phyloP scores from a whole-genome alignment of 352 stramenopile genomes.

The Elongisporangium undulatum region DNA sequence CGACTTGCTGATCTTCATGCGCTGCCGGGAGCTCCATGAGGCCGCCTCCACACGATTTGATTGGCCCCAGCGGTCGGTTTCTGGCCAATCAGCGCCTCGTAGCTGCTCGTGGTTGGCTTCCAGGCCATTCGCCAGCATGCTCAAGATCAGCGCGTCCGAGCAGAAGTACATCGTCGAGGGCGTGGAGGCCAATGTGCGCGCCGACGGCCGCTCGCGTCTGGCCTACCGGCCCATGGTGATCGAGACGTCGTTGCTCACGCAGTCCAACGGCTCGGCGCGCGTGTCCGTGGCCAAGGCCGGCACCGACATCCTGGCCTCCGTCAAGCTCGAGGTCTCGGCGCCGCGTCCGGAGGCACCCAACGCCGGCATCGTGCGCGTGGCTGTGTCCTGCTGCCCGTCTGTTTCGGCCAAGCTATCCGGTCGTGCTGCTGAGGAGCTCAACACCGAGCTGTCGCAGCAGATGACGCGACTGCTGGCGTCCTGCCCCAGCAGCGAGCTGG shows the following conservation, averaged over 20 bases:
- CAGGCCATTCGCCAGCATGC: constrained; percentile 26
- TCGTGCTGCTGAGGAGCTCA: constrained; percentile 67
- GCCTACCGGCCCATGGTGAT: constrained; percentile 57
- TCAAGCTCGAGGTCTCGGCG: constrained; percentile 69
- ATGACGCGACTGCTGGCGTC: constrained; percentile 66
- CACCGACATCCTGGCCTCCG: constrained; percentile 71
- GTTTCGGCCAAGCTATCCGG: constrained; percentile 71
- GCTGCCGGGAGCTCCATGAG: too few species aligned
- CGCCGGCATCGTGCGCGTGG: constrained; percentile 45
- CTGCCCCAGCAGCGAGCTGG: constrained; percentile 41
- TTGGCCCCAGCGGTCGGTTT: too few species aligned
- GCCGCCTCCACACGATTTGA: too few species aligned
- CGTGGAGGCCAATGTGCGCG: constrained; percentile 65
- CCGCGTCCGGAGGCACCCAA: constrained; percentile 40
- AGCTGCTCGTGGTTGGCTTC: too few species aligned
- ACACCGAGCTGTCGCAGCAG: constrained; percentile 74
- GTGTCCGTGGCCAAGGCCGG: constrained; percentile 58
- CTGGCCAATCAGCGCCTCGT: too few species aligned
- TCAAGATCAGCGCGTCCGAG: constrained; percentile 75
- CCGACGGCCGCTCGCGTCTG: constrained; percentile 58
- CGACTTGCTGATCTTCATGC: too few species aligned
- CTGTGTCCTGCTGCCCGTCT: constrained; percentile 64
- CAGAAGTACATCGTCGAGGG: constrained; percentile 68
- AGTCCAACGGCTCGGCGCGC: constrained; percentile 76
- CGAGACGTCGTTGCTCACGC: constrained; percentile 65